phyloP scores from a whole-genome alignment of 768 basidiomycete species.

The Podaxis sp. region DNA sequence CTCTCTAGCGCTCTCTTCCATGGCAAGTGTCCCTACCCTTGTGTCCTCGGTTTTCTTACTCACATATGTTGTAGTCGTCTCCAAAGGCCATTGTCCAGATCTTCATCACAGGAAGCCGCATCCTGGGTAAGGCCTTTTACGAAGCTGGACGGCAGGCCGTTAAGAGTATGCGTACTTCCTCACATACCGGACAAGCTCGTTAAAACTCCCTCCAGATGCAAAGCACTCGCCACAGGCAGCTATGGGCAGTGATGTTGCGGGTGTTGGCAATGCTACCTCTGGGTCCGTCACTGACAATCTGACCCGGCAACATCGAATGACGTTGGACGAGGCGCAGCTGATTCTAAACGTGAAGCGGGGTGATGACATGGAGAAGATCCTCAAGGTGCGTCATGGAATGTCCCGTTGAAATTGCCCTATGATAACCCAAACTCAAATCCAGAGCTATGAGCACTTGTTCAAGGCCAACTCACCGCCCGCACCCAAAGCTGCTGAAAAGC shows the following conservation, averaged over 20 bases:
- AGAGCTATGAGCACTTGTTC: slow-evolving; percentile 95
- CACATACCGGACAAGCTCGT: not conserved
- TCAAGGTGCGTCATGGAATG: slow-evolving; percentile 55
- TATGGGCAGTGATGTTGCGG: slow-evolving; percentile 67
- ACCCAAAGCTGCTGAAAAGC: slow-evolving; percentile 45
- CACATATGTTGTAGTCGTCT: slow-evolving; percentile 55
- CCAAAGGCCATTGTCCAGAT: slow-evolving; percentile 81
- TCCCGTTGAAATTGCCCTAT: not conserved
- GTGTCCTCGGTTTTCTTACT: not conserved
- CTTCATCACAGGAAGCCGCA: slow-evolving; percentile 70
- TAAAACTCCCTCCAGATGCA: slow-evolving; percentile 57
- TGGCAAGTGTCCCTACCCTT: slow-evolving; percentile 15
- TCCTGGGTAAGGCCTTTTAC: slow-evolving; percentile 87
- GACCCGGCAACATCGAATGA: slow-evolving; percentile 88
- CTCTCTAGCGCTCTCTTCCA: not conserved
- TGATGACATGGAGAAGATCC: slow-evolving; percentile 63
- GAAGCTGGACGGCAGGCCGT: slow-evolving; percentile 92
- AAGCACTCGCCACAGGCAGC: slow-evolving; percentile 74
- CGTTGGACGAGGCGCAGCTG: slow-evolving; percentile 89
- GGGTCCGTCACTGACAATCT: slow-evolving; percentile 78
- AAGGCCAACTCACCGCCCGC: slow-evolving; percentile 81
- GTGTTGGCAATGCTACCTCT: slow-evolving; percentile 72
- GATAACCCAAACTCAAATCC: slow-evolving; percentile 13
- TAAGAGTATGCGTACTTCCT: slow-evolving; percentile 64
- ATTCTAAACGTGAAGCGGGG: slow-evolving; percentile 87